Base-by-base conservation (phyloP, 345 rosid species). In the Cardamine chenopodiifolia region DNA sequence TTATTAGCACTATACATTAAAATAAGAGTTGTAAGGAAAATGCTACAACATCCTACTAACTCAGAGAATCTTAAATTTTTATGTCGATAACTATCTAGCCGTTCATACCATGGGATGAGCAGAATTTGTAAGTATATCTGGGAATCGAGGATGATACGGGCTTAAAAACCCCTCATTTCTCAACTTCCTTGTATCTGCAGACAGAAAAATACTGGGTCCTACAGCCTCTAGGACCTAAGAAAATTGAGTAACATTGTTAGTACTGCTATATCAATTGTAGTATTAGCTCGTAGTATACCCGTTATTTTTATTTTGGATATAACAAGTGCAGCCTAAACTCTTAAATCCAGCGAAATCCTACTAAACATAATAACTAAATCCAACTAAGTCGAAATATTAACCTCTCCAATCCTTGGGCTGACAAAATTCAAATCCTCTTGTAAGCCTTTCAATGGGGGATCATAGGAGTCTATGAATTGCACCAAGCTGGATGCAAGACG, bases 361-460 rank as follows among this genome's bases (percentile, higher is more conserved):
- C 20, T 55, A 28, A 39, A 37, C 26, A 45, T 47, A 49, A 37
- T 25, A 64, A 57, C n/a, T 49, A 57, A 29, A 58, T 28, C 31
- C 58, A 71, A 71, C 31, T 10, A 64, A 57, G 68, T 37, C 7
- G 19, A 39, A 66, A 72, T 66, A 83, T 11, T 79, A 68, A 95
- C 99, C 99, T 95, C 99, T 84, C 98, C 99, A 69, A 95, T 90
- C 54, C 98, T 97, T 71, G 97, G 98, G 76, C 96, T 95, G 77
- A 90, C 99, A 83, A 95, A 92, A 87, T 95, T 92, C 50, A 95
- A 84, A 79, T 95, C 98, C 79, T 95, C 99, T 70, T 95, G 99
- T 75, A 95, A 85, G 62, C 99, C 99, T 86, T 92, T 95, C 83
- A 92, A 74, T 31, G 99, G 98, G 45, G 96, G 99, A 81, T 95